These are phyloP conservation scores for Microbotryum scabiosae DNA, from an alignment of 1,284 basidiomycete species.

Conservation along the genomic window DNA sequence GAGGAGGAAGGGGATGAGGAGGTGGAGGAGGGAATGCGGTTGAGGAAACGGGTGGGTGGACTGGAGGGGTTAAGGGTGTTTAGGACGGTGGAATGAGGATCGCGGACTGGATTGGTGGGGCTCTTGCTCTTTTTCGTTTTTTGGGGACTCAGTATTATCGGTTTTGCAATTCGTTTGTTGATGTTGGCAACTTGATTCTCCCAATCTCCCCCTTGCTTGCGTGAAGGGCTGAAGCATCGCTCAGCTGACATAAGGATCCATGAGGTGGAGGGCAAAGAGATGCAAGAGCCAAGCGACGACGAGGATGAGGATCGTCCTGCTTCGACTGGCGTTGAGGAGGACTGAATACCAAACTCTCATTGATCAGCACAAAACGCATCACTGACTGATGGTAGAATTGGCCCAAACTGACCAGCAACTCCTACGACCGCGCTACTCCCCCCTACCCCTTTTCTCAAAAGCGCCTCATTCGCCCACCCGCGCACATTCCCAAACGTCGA, in stretches of 20 bases:
- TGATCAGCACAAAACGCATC: too few relatives aligned
- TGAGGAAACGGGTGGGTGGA: conserved; percentile 21
- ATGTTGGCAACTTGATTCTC: too few relatives aligned
- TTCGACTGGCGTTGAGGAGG: conserved; percentile 1
- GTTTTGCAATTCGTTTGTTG: too few relatives aligned
- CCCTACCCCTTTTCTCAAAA: conserved; percentile 21
- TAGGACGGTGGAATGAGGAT: conserved; percentile 14
- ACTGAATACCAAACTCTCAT: neutral
- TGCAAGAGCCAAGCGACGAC: conserved; percentile 12
- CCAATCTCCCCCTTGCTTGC: too few relatives aligned
- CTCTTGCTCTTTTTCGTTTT: too few relatives aligned
- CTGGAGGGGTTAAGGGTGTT: conserved; percentile 24
- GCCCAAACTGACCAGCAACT: conserved; percentile 7
- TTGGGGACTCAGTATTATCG: too few relatives aligned
- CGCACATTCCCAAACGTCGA: conserved; percentile 9
- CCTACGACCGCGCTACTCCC: conserved; percentile 16
- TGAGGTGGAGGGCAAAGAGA: conserved; percentile 7
- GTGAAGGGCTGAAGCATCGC: too few relatives aligned
- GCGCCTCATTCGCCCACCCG: conserved; percentile 24
- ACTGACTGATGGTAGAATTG: neutral
- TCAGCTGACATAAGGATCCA: conserved; percentile 3
- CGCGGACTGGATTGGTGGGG: too few relatives aligned
- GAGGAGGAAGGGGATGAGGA: conserved; percentile 9
- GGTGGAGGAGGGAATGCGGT: conserved; percentile 4
- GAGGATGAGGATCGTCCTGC: neutral